Percentiles rank a stretch among this genome's conserved stretches.
These are phyloP conservation scores for Triticum monococcum DNA, from an alignment of 176 grass and related monocot genomes.

Conservation along the genomic window DNA sequence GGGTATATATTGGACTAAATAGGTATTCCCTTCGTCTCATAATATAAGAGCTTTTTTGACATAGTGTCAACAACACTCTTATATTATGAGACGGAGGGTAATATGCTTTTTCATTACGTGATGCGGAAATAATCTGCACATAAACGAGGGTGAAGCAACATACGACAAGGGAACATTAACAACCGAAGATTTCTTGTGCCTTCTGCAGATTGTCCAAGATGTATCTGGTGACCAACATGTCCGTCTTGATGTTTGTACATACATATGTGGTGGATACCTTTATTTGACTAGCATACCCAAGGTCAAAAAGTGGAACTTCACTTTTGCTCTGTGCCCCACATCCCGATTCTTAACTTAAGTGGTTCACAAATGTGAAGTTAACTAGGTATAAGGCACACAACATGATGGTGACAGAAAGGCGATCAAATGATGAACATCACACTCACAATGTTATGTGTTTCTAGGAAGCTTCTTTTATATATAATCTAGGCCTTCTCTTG, in stretches of 20 bases:
- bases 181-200: background rate
- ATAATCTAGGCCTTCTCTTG: slow-evolving; percentile 12
- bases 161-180: background rate
- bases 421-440: slow-evolving; percentile 21
- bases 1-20: background rate
- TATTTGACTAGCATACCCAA: slow-evolving; percentile 13
- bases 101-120: background rate
- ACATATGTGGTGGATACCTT: background rate
- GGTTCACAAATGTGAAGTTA: slow-evolving; percentile 8
- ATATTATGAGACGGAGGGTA: too few species aligned
- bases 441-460: slow-evolving; percentile 6
- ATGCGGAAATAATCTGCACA: background rate
- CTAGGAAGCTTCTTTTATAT: slow-evolving; percentile 10
- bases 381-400: slow-evolving; percentile 1
- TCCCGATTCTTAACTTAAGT: slow-evolving; percentile 20
- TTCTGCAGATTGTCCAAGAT: background rate
- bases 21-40: too few species aligned
- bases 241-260: background rate
- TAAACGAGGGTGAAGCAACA: background rate
- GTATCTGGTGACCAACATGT: background rate
- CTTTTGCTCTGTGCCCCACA: background rate
- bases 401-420: slow-evolving; percentile 19
- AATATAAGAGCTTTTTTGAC: too few species aligned
- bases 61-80: too few species aligned
- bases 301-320: slow-evolving; percentile 9